Conservation (phyloP, 345 rosid species). For the Melaleuca alternifolia region DNA sequence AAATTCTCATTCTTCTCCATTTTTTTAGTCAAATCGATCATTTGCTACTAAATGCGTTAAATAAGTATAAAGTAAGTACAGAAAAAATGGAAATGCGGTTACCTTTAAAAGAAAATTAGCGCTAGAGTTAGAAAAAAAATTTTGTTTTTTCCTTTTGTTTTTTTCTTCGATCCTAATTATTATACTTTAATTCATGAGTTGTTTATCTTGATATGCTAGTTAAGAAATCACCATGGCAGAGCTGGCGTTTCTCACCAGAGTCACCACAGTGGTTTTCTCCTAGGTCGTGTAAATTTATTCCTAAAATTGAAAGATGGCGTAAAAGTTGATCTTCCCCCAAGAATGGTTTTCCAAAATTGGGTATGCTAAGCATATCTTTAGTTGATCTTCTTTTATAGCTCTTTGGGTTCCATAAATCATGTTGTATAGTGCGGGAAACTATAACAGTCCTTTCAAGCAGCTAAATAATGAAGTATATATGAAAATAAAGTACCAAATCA, state of each 20-base stretch:
- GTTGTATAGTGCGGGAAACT: neutral
- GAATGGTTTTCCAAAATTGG: neutral
- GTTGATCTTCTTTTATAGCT: neutral
- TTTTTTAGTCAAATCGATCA: neutral
- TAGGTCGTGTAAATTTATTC: neutral
- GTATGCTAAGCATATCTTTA: neutral
- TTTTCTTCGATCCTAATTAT: neutral
- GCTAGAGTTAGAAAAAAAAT: neutral
- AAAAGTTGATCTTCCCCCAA: neutral
- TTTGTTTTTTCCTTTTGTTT: neutral
- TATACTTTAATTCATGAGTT: neutral
- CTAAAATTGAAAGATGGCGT: neutral
- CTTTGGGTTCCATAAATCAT: neutral
- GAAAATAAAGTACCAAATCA: neutral
- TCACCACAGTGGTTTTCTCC: neutral
- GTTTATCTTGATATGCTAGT: neutral
- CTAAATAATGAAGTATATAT: neutral
- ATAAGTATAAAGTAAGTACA: neutral
- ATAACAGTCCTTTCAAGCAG: neutral
- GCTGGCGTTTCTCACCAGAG: neutral
- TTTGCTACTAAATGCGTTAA: neutral
- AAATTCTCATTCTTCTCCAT: neutral
- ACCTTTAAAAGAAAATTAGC: neutral
- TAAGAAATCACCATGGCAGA: neutral
- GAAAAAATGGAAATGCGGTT: neutral